Evolutionary conservation across 2,329 filamentous ascomycete genomes (phyloP).

Genomic region (Zymoseptoria ardabiliae): DNA sequence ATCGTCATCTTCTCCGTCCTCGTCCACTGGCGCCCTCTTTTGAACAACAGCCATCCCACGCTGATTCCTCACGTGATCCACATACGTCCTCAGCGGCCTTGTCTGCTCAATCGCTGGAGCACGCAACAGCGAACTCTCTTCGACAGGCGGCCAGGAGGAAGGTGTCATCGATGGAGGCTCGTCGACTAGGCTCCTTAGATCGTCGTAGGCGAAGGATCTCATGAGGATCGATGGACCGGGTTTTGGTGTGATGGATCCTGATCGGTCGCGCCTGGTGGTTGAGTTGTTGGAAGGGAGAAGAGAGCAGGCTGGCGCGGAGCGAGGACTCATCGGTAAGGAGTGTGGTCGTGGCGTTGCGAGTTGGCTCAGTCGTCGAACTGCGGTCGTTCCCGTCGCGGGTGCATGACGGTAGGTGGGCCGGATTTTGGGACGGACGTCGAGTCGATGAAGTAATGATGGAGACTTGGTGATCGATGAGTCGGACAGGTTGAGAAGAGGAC

Average conservation of each 20-base stretch:
- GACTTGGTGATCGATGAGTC: not conserved
- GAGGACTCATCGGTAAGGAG: not conserved
- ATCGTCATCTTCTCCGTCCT: not conserved
- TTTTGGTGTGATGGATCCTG: not conserved
- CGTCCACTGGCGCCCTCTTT: not conserved
- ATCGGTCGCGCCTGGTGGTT: no score
- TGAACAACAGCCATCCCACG: not conserved
- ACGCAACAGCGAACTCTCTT: not conserved
- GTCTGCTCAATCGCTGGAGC: not conserved
- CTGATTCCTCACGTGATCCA: constrained; percentile 9
- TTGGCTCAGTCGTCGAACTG: not conserved
- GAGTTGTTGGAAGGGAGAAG: no score
- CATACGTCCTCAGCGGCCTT: constrained; percentile 6
- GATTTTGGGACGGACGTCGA: not conserved
- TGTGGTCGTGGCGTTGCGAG: not conserved
- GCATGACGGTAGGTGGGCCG: not conserved
- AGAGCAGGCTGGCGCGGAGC: not conserved
- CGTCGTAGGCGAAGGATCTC: not conserved
- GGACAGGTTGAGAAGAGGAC: not conserved
- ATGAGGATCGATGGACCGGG: not conserved
- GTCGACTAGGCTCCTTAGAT: not conserved
- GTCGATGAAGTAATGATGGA: not conserved
- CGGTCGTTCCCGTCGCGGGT: not conserved
- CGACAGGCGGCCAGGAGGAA: not conserved
- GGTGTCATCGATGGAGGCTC: not conserved